A percentile compares a stretch with the other conserved stretches of the same genome.
These are phyloP conservation scores for Fraxinus ornus DNA, from an alignment of 305 asterid species.

Conservation along the genomic window DNA sequence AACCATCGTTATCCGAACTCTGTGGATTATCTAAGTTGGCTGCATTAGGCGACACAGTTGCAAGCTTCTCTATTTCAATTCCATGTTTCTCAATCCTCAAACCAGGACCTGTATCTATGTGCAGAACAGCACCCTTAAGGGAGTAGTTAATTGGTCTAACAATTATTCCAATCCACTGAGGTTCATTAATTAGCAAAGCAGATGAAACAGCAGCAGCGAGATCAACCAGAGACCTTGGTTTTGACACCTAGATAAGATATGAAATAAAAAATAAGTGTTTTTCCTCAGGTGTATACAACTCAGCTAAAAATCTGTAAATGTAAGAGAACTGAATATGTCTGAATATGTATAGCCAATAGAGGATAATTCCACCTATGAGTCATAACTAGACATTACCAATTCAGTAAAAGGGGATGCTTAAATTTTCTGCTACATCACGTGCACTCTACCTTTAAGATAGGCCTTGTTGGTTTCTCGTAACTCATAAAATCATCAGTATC, in stretches of 20 bases:
- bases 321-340: not conserved
- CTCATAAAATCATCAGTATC: conserved; percentile 97
- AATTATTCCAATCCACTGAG: conserved; percentile 93
- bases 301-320: not conserved
- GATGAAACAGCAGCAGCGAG: conserved; percentile 96
- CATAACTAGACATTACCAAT: conserved; percentile 7
- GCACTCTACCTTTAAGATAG: conserved; percentile 77
- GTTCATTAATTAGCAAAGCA: conserved; percentile 87
- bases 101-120: conserved; percentile 94
- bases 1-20: conserved; percentile 25
- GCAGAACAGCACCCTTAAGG: conserved; percentile 85
- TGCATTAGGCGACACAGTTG: conserved; percentile 33
- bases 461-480: conserved; percentile 94
- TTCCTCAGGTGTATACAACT: not conserved
- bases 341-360: not conserved
- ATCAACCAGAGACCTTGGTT: conserved; percentile 94
- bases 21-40: conserved; percentile 30
- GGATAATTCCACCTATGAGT: not conserved
- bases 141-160: conserved; percentile 77
- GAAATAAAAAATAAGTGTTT: conserved; percentile 17
- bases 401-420: conserved; percentile 20
- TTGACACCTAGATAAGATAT: conserved; percentile 61
- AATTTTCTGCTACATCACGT: conserved; percentile 4
- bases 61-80: conserved; percentile 79
- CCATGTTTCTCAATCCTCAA: conserved; percentile 72